Conservation (phyloP, 805 yeast genomes). For the Cyberlindnera misumaiensis region DNA sequence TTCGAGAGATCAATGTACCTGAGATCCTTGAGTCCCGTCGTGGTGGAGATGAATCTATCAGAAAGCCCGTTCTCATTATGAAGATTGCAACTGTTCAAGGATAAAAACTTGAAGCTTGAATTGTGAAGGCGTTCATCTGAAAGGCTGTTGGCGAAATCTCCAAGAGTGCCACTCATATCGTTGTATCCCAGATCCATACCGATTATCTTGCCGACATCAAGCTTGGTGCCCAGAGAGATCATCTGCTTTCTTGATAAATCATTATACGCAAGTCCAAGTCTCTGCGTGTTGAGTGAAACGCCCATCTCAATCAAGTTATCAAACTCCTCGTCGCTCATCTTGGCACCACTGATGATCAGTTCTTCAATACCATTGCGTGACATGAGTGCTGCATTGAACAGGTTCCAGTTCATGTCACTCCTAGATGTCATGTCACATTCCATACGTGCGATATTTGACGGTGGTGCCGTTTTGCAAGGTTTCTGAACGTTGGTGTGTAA, state of each 20-base stretch:
- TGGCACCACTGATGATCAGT: constrained; percentile 75
- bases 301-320: constrained; percentile 58
- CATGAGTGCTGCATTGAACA: constrained; percentile 67
- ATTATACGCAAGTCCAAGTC: constrained; percentile 79
- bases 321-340: constrained; percentile 49
- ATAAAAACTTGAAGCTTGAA: constrained; percentile 37
- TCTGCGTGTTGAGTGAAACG: constrained; percentile 45
- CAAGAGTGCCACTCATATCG: constrained; percentile 40
- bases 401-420: constrained; percentile 76
- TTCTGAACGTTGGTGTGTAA: constrained; percentile 33
- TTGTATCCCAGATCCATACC: constrained; percentile 86
- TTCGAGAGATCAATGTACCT: constrained; percentile 73
- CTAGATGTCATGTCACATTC: constrained; percentile 35
- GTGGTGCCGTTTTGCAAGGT: constrained; percentile 29
- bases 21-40: constrained; percentile 51
- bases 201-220: constrained; percentile 37
- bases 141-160: constrained; percentile 22
- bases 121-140: constrained; percentile 19
- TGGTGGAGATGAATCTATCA: constrained; percentile 35
- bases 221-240: constrained; percentile 52
- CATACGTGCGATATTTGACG: constrained; percentile 30
- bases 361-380: constrained; percentile 78
- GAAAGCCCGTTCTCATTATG: constrained; percentile 27
- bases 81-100: constrained; percentile 62
- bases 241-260: constrained; percentile 55